Base-by-base conservation (phyloP, 1,284 basidiomycete species). In the Austropuccinia psidii region DNA sequence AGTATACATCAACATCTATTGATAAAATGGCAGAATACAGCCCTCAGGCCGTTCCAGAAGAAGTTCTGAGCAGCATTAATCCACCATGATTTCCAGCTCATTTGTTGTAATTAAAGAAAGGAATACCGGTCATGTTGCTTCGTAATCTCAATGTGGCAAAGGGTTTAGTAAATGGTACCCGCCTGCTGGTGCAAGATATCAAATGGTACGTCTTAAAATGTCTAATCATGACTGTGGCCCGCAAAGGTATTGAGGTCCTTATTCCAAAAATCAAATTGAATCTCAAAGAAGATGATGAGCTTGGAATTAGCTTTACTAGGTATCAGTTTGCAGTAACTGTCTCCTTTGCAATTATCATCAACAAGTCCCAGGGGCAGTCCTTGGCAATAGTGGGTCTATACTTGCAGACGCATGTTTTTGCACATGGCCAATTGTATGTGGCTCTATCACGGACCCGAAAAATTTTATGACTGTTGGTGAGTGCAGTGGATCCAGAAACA, bases 341-440 rank as follows among this genome's bases (percentile, higher is more conserved):
- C 7, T 41, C 45, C 1, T 65, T 65, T 50, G 43, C 43, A 0
- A 49, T 65, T 41, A 65, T 45, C 8, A 50, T 65, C 8, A 65
- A 65, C 19, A 65, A 65, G 29, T 65, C 35, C 11, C 62, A 65
- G 27, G 62, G 45, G 19, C 62, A 65, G 21, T 21, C 27, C 31
- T 31, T 64, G 41, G 33, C 21, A 4, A 24, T 21, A 27, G 17
- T 64, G 0, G 4, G 9, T 4, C 15, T 64, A 13, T 21, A 15
- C 17, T 17, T 50, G 2, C n/a, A 7, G 4, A 47, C 17, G 15
- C 62, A 19, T 2, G 45, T 65, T 2, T 65, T 65, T 65, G 41
- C 15, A 1, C 62, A 65, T 65, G 62, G 43, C 7, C 62, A 65
- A 35, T 21, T 65, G 2, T 50, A 65, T 50, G 62, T 65, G 0